Evolutionary conservation across 805 yeast species (phyloP).

Genomic region (Wickerhamiella azyma): DNA sequence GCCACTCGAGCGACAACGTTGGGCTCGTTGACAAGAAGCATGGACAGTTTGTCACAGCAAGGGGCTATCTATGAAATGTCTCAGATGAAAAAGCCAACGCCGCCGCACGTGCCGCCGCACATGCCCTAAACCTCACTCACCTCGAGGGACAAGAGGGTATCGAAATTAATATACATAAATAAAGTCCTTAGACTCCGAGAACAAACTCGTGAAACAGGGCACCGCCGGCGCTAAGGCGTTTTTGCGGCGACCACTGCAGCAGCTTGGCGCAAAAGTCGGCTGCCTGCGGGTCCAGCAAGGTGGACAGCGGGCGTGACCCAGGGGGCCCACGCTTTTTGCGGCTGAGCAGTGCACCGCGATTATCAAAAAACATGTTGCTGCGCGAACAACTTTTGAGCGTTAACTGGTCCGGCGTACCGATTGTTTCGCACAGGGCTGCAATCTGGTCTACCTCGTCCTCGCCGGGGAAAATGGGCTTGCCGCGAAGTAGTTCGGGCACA

Average conservation of each 20-base stretch:
- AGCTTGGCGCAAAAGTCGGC: conserved; percentile 38
- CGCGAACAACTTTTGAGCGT: conserved; percentile 26
- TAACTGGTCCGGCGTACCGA: conserved; percentile 69
- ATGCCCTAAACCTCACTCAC: no score
- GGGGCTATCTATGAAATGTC: not conserved
- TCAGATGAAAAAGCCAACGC: not conserved
- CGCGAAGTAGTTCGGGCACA: conserved; percentile 82
- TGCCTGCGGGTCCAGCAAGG: conserved; percentile 12
- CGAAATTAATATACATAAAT: not conserved
- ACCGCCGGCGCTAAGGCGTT: conserved; percentile 28
- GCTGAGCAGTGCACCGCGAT: conserved; percentile 22
- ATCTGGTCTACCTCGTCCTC: conserved; percentile 77
- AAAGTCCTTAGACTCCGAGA: conserved; percentile 14
- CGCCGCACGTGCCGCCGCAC: no score
- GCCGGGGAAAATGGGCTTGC: conserved; percentile 92
- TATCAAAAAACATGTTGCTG: conserved; percentile 27
- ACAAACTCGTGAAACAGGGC: conserved; percentile 29
- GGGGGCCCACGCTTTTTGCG: conserved; percentile 15
- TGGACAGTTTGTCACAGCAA: no score
- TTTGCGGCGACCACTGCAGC: conserved; percentile 60
- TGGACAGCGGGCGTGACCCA: conserved; percentile 10
- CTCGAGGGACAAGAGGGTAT: no score
- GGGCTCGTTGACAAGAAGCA: no score
- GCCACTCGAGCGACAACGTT: no score
- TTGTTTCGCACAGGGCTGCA: conserved; percentile 74